phyloP scores from a whole-genome alignment of 148 eudicot genomes.

The Rheum nobile region DNA sequence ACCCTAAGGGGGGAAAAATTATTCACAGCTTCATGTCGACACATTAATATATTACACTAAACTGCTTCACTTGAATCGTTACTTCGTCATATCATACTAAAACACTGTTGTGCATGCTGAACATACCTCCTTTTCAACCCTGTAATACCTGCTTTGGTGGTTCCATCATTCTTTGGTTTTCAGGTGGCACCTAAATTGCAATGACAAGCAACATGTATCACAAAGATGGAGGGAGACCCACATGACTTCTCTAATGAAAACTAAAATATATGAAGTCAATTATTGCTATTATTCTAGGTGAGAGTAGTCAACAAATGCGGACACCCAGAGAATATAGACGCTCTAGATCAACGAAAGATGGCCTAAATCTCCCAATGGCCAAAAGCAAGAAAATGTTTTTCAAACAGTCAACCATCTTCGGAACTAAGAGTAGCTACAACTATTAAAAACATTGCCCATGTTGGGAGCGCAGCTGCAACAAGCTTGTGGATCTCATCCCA shows the following conservation, averaged over 20 bases:
- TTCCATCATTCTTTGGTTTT: neutral
- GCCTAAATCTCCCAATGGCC: neutral
- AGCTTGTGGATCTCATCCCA: no score
- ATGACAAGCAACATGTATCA: neutral
- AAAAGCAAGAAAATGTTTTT: no score
- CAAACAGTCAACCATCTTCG: no score
- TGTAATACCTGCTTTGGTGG: neutral
- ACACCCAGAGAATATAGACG: neutral
- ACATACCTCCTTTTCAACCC: conserved; percentile 5
- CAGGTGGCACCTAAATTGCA: neutral
- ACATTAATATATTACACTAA: conserved; percentile 14
- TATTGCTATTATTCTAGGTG: neutral
- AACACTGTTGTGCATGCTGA: neutral
- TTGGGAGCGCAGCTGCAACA: no score
- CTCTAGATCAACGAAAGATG: neutral
- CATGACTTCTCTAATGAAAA: neutral
- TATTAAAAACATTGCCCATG: no score
- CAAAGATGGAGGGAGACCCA: no score
- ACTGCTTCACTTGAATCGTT: no score
- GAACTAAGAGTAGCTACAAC: no score
- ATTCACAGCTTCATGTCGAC: conserved; percentile 36
- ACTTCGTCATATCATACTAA: neutral
- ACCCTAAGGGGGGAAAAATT: neutral
- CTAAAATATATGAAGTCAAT: neutral
- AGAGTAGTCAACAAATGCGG: neutral